Evolutionary conservation across 352 stramenopile genomes (phyloP).

Genomic region (Pythium pectinolyticum): DNA sequence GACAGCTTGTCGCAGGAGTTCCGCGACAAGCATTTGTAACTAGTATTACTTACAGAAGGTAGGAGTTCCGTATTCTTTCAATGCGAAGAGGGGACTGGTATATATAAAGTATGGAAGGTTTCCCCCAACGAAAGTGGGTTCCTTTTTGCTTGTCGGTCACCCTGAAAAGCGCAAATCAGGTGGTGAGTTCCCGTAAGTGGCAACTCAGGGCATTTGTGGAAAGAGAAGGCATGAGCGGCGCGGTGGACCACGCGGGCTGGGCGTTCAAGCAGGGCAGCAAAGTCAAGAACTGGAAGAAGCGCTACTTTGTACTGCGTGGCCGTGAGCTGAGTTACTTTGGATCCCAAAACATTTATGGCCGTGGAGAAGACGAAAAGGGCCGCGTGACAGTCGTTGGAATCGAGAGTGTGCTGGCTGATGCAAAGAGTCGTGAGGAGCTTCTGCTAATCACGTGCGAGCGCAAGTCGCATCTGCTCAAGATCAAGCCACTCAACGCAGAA

Average conservation of each 20-base stretch:
- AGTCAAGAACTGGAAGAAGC: slow-evolving; percentile 68
- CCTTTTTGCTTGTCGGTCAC: too few relatives aligned
- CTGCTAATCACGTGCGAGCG: slow-evolving; percentile 59
- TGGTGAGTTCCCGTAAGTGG: too few relatives aligned
- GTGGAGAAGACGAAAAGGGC: slow-evolving; percentile 59
- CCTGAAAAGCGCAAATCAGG: too few relatives aligned
- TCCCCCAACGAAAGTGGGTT: too few relatives aligned
- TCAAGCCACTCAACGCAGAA: slow-evolving; percentile 55
- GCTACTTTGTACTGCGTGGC: slow-evolving; percentile 68
- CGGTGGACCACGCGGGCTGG: slow-evolving; percentile 49
- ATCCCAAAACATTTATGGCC: slow-evolving; percentile 35
- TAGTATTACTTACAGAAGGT: too few relatives aligned
- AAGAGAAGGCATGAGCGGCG: slow-evolving; percentile 1
- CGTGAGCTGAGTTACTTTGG: slow-evolving; percentile 63
- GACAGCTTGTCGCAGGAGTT: too few relatives aligned
- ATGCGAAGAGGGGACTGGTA: too few relatives aligned
- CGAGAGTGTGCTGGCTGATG: slow-evolving; percentile 35
- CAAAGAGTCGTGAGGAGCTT: slow-evolving; percentile 41
- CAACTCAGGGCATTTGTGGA: too few relatives aligned
- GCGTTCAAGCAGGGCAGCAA: slow-evolving; percentile 74
- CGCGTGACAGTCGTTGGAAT: slow-evolving; percentile 53
- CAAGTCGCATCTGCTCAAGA: slow-evolving; percentile 58
- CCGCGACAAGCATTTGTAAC: too few relatives aligned
- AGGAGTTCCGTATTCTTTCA: too few relatives aligned
- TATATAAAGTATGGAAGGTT: too few relatives aligned